Evolutionary conservation across 345 rosid genomes (phyloP).

Genomic region (Populus simonii): DNA sequence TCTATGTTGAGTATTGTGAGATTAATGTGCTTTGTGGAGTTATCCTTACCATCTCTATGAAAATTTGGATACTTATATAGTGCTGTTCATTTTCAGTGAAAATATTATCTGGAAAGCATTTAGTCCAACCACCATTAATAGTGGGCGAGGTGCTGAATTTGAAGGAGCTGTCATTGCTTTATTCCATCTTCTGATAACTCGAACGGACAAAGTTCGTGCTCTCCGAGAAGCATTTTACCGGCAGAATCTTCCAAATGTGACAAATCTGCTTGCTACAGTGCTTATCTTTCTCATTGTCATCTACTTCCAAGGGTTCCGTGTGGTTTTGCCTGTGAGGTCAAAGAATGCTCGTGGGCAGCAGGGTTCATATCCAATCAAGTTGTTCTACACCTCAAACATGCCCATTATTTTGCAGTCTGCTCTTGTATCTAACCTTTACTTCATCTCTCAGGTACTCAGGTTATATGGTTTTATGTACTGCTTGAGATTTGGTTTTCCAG

Average conservation of each 20-base stretch:
- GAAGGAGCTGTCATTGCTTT: constrained; percentile 91
- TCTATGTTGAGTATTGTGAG: background rate
- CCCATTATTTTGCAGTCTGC: constrained; percentile 86
- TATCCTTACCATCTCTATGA: background rate
- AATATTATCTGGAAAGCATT: constrained; percentile 86
- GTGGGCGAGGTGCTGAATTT: constrained; percentile 87
- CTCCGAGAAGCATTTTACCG: constrained; percentile 85
- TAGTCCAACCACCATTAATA: constrained; percentile 85
- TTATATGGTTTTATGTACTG: background rate
- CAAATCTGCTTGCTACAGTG: constrained; percentile 78
- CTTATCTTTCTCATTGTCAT: constrained; percentile 75
- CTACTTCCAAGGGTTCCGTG: constrained; percentile 95
- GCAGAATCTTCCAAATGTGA: constrained; percentile 85
- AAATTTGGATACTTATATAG: background rate
- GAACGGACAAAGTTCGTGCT: constrained; percentile 72
- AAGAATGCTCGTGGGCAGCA: constrained; percentile 94
- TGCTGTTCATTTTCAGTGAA: constrained; percentile 44
- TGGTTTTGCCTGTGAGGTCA: constrained; percentile 83
- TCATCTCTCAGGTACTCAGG: constrained; percentile 71
- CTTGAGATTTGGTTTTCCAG: background rate
- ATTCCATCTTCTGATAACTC: constrained; percentile 74
- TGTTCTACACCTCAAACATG: constrained; percentile 92
- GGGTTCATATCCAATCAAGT: constrained; percentile 84
- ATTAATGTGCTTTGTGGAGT: background rate
- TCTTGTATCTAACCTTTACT: constrained; percentile 75